Evolutionary conservation across 2,329 filamentous ascomycete genomes (phyloP).

Genomic region (Pseudogymnoascus sp.): DNA sequence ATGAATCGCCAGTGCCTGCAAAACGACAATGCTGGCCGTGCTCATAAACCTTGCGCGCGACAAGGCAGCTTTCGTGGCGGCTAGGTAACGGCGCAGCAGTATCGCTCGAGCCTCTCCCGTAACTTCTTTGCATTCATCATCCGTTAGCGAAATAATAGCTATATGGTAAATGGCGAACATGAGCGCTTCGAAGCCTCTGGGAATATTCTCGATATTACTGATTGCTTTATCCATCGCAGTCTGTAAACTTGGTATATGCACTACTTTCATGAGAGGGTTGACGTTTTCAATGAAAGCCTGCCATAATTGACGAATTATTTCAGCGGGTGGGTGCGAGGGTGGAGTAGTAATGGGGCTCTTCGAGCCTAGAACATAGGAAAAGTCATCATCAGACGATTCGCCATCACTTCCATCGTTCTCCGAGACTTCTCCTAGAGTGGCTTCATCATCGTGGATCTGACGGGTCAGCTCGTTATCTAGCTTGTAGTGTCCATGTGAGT

Average conservation of each 20-base stretch:
- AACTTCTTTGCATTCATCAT: slow-evolving; percentile 37
- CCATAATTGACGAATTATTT: slow-evolving; percentile 55
- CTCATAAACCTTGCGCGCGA: slow-evolving; percentile 48
- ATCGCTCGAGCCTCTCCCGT: slow-evolving; percentile 18
- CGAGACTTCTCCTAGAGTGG: slow-evolving; percentile 16
- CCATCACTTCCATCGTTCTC: slow-evolving; percentile 18
- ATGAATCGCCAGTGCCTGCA: slow-evolving; percentile 52
- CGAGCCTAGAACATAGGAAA: slow-evolving; percentile 22
- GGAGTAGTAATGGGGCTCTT: slow-evolving; percentile 13
- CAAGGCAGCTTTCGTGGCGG: slow-evolving; percentile 37
- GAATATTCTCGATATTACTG: slow-evolving; percentile 29
- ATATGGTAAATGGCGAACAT: slow-evolving; percentile 58
- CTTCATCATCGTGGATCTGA: slow-evolving; percentile 23
- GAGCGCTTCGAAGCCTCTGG: slow-evolving; percentile 49
- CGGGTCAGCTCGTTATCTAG: slow-evolving; percentile 9
- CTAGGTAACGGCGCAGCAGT: slow-evolving; percentile 29
- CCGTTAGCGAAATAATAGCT: slow-evolving; percentile 49
- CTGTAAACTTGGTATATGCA: slow-evolving; percentile 56
- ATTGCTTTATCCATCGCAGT: slow-evolving; percentile 53
- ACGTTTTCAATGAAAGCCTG: slow-evolving; percentile 61
- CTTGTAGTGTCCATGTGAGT: neutral
- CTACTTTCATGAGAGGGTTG: slow-evolving; percentile 59
- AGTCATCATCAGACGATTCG: slow-evolving; percentile 22
- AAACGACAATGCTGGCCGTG: slow-evolving; percentile 46
- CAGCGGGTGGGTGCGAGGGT: slow-evolving; percentile 25